Evolutionary conservation across 305 asterid species (phyloP).

Genomic region (Fraxinus latifolia): DNA sequence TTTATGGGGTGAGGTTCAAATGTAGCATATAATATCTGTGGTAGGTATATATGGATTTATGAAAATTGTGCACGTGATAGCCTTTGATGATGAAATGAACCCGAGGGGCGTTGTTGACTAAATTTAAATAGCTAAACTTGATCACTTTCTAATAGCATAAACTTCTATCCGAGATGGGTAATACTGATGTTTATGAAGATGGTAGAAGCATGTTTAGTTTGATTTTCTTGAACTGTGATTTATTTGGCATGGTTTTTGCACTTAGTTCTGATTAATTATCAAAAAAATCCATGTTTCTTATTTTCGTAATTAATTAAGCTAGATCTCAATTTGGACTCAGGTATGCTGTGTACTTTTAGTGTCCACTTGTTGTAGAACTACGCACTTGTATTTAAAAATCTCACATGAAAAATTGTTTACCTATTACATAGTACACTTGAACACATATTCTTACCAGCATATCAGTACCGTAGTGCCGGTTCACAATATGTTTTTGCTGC

Average conservation of each 20-base stretch:
- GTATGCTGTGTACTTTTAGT: not conserved
- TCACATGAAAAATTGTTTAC: too few relatives aligned
- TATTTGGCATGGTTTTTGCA: not conserved
- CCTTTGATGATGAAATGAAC: too few relatives aligned
- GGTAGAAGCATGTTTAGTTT: not conserved
- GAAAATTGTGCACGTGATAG: not conserved
- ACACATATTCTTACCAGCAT: constrained; percentile 16
- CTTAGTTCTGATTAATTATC: not conserved
- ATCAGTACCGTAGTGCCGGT: constrained; percentile 9
- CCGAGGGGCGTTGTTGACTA: too few relatives aligned
- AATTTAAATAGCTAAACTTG: not conserved
- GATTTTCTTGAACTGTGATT: not conserved
- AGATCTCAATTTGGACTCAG: not conserved
- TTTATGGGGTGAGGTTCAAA: not conserved
- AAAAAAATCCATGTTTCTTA: not conserved
- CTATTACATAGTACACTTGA: too few relatives aligned
- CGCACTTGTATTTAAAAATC: too few relatives aligned
- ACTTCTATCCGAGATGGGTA: not conserved
- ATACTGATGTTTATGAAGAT: not conserved
- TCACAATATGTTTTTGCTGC: not conserved
- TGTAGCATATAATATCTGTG: not conserved
- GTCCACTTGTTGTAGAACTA: not conserved
- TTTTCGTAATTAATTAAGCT: not conserved
- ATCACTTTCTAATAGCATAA: not conserved
- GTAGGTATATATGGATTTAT: not conserved